phyloP scores from a whole-genome alignment of 371 early-diverging fungal genomes.

The Mucor piriformis region DNA sequence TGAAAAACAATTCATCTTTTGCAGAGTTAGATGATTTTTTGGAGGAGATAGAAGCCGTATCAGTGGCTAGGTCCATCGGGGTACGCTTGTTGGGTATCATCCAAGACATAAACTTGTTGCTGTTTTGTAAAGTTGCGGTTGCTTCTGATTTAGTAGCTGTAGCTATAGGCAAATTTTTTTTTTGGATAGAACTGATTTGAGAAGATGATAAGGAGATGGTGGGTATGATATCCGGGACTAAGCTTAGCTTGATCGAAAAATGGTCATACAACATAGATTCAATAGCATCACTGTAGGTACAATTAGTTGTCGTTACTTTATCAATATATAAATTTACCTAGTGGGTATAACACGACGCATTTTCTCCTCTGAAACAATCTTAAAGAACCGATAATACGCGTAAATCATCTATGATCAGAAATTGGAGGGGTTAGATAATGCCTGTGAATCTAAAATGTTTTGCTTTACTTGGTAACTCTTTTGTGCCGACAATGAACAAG shows the following conservation, averaged over 20 bases:
- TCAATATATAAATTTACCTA: conserved; percentile 47
- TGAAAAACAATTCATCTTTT: background rate
- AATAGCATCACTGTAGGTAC: conserved; percentile 50
- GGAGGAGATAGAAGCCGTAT: conserved; percentile 7
- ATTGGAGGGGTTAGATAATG: no score
- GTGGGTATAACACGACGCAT: conserved; percentile 62
- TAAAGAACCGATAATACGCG: conserved; percentile 59
- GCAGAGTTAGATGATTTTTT: conserved; percentile 4
- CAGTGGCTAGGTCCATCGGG: background rate
- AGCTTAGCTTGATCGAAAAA: conserved; percentile 29
- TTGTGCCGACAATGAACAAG: conserved; percentile 37
- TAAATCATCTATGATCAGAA: conserved; percentile 56
- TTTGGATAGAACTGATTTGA: background rate
- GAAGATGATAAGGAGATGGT: conserved; percentile 12
- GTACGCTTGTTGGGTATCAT: conserved; percentile 22
- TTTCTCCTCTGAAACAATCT: conserved; percentile 57
- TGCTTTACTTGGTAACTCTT: conserved; percentile 45
- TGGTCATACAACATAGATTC: conserved; percentile 57
- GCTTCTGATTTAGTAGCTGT: conserved; percentile 15
- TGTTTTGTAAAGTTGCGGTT: conserved; percentile 2
- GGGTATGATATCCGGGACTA: conserved; percentile 9
- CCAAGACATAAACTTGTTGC: conserved; percentile 31
- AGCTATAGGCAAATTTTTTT: background rate
- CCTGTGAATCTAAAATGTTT: no score
- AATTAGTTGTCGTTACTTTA: background rate